Base-by-base conservation (phyloP, 208 protist genomes). In the Jaenimonas drosophilae region DNA sequence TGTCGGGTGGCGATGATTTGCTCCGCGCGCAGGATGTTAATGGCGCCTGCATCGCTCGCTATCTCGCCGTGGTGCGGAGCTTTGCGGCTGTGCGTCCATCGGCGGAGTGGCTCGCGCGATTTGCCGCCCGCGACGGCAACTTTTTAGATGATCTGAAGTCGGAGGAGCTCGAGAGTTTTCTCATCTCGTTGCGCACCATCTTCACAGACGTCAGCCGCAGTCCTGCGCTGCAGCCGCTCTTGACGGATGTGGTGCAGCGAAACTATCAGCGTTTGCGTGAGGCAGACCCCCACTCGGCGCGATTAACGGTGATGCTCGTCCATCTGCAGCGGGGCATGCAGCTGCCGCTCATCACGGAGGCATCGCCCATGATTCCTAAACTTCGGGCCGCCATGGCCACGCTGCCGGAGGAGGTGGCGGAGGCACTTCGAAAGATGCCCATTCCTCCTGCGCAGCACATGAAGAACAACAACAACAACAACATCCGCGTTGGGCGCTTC, bases 271-370 rank as follows among this genome's bases (percentile, higher is more conserved):
- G 25, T 1, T 29, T 55, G 4, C 3, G 26, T 12, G 25, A 31
- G 12, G 26, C 1, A 17, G 38, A 34, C 16, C 25, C 38, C 11
- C 57, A 70, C 23, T 55, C 59, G 5, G 83, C 83, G 26, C 68
- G 77, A 32, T 45, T 76, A 14, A 83, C 70, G 26, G 72, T 91
- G 12, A 56, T 91, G 20, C 43, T 88, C 2, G 76, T 73, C 6
- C 65, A 81, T 39, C 47, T 88, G 36, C 83, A 91, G 60, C 39
- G 56, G 32, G 83, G 83, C 44, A 83, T 83, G 72, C 47, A 36
- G 7, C 54, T 69, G 16, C 72, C 83, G 20, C 59, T 75, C 43
- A 41, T 91, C 12, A 85, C 69, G 2, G 48, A 54, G 11, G 42
- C 49, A 29, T 68, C 64, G 33, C 40, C 58, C 2, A 49, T 65